phyloP scores from a whole-genome alignment of 106 monocot species.

The Phalaenopsis equestris region DNA sequence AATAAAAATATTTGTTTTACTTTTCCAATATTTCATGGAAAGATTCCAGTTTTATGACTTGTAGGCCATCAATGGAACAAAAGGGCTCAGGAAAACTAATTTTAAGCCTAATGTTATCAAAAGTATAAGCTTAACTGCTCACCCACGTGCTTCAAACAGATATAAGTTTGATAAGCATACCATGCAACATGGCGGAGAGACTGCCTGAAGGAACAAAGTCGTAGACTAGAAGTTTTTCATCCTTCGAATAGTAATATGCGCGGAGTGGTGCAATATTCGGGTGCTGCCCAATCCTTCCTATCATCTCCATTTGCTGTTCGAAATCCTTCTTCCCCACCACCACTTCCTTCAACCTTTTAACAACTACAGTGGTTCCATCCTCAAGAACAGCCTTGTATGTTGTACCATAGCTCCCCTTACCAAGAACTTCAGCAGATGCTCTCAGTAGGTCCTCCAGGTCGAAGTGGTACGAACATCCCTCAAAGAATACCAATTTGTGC shows the following conservation, averaged over 20 bases:
- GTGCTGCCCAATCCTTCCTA: constrained; percentile 71
- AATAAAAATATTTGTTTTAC: background rate
- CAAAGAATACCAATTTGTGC: constrained; percentile 87
- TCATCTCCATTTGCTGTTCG: constrained; percentile 93
- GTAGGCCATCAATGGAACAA: background rate
- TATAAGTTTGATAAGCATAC: constrained; percentile 28
- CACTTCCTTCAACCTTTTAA: constrained; percentile 91
- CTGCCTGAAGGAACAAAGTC: constrained; percentile 64
- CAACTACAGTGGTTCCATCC: constrained; percentile 85
- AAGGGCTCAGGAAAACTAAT: background rate
- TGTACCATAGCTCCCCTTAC: constrained; percentile 93
- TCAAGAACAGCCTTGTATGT: constrained; percentile 94
- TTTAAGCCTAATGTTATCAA: background rate
- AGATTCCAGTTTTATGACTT: background rate
- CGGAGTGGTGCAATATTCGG: constrained; percentile 67
- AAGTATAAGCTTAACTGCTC: background rate
- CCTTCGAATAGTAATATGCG: constrained; percentile 96
- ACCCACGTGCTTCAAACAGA: background rate
- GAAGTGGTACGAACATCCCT: constrained; percentile 77
- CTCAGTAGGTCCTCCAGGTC: constrained; percentile 91
- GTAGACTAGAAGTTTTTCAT: constrained; percentile 93
- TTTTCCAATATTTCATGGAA: background rate
- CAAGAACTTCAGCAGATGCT: constrained; percentile 96
- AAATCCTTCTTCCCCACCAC: constrained; percentile 82
- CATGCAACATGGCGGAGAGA: constrained; percentile 63